Evolutionary conservation across 2,329 filamentous ascomycete species (phyloP), one percentile per base, ranked within the genome.

Genomic region (Ceratocystis papillata): DNA sequence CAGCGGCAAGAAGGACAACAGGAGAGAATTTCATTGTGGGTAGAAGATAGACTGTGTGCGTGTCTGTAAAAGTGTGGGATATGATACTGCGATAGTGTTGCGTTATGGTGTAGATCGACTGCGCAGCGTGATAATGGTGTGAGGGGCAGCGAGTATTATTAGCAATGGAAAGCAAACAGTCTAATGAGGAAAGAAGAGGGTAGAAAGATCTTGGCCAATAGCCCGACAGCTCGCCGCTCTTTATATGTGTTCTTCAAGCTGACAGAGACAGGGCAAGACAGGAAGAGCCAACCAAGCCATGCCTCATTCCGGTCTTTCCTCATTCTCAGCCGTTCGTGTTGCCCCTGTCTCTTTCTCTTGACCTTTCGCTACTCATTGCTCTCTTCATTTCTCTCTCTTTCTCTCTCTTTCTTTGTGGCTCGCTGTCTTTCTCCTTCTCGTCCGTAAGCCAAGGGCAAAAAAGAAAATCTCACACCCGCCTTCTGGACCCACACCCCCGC

Each of bases 1-100:
- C 71, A 65, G 75, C 67, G 68, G 60, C 61, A 22, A 75, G 55
- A 65, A 73, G 70, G 57, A 71, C 69, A 37, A 53, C 41, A 69
- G 71, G 71, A 71, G 74, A 72, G 73, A 76, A 74, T 74, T 76
- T 76, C 76, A 77, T 77, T 66, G 28, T 64, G 66, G 25, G 71
- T 71, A 20, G 7, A 6, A 22, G n/a, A 10, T 1, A 22, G 20
- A 10, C 3, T 20, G n/a, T 8, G 17, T 8, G 17, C 5, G 1
- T 3, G 22, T 25, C 4, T 50, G 22, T 50, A 50, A 10, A 41
- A 12, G 10, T 20, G 10, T 6, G 10, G 28, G 22, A 57, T 30
- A n/a, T 30, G 12, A 57, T 30, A 17, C 30, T 17, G 17, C 3
- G 25, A 28, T 15, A 25, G 20, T 2, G 12, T n/a, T 17, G 22